Evolutionary conservation across 495 filamentous ascomycete species (phyloP).

Genomic region (Hypoxylon fragiforme): DNA sequence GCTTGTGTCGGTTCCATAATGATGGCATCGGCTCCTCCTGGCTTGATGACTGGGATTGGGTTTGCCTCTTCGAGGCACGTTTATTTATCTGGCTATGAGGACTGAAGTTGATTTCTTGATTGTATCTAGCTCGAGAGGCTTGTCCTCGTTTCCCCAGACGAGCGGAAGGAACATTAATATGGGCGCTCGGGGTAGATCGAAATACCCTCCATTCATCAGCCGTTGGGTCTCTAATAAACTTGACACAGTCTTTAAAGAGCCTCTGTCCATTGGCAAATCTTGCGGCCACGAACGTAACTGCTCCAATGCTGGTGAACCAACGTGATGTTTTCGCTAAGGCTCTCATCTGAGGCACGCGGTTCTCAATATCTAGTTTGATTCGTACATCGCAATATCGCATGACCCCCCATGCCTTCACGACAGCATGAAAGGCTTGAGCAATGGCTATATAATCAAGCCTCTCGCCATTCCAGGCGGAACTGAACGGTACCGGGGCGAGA

Average conservation of each 20-base stretch:
- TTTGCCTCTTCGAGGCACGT: neutral
- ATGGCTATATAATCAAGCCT: slow-evolving; percentile 56
- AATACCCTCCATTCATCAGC: slow-evolving; percentile 65
- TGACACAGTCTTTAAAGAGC: slow-evolving; percentile 65
- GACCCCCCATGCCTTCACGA: slow-evolving; percentile 51
- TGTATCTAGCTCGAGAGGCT: slow-evolving; percentile 39
- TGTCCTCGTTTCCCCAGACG: slow-evolving; percentile 38
- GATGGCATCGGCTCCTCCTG: slow-evolving; percentile 9
- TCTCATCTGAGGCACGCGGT: slow-evolving; percentile 65
- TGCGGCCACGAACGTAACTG: slow-evolving; percentile 69
- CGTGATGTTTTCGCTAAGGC: slow-evolving; percentile 68
- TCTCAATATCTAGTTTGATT: slow-evolving; percentile 58
- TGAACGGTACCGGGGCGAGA: slow-evolving; percentile 51
- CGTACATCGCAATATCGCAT: slow-evolving; percentile 64
- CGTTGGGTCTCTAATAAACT: slow-evolving; percentile 73
- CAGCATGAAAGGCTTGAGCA: slow-evolving; percentile 50
- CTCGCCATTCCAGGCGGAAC: slow-evolving; percentile 53
- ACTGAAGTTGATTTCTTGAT: slow-evolving; percentile 29
- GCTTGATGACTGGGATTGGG: neutral
- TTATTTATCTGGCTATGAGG: slow-evolving; percentile 24
- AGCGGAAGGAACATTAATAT: slow-evolving; percentile 35
- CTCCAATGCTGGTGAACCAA: slow-evolving; percentile 69
- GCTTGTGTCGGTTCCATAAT: slow-evolving; percentile 50
- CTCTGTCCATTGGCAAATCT: slow-evolving; percentile 47
- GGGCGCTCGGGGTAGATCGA: slow-evolving; percentile 34